Base-by-base conservation (phyloP, 345 rosid species). In the Firmiana major region DNA sequence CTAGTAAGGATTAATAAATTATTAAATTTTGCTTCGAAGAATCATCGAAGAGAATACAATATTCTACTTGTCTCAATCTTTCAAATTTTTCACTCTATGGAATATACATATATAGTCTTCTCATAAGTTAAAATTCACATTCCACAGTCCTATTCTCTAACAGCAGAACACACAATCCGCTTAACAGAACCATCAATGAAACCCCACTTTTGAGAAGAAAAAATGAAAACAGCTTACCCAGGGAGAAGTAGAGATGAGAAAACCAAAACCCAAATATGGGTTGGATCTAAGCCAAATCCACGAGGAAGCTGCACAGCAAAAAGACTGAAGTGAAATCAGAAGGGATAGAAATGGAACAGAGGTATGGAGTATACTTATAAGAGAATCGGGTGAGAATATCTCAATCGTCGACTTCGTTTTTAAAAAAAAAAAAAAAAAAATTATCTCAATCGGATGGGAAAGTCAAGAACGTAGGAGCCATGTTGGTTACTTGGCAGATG, bases 211-310 rank as follows among this genome's bases (percentile, higher is more conserved):
- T 49, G 49, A 22, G 40, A 24, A 46, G 70, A 9, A 38, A 74
- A 58, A 11, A 10, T 22, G 34, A 38, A 15, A 28, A 49, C 26
- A 34, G 38, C 11, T 51, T 12, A 72, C 17, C 21, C 36, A 59
- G 34, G 62, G 43, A 34, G 40, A 38, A 3, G 0, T 38, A 68
- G 53, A n/a, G 31, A 43, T 42, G 22, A 40, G 15, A 31, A 63
- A 36, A 34, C 0, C 59, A 62, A 3, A 40, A 31, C 9, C 64
- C 51, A 73, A 51, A 82, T 22, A 71, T 57, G 45, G 80, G 68
- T 54, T 42, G 81, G 82, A 84, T 73, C 86, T 60, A 16, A 73
- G 71, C 11, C 73, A 45, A 40, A 53, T 4, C 24, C 28, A 17
- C 19, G 19, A 51, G 49, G 65, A 31, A 9, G 28, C 46, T 6